A percentile compares a stretch with the other conserved stretches of the same genome.
phyloP scores from a whole-genome alignment of 495 filamentous ascomycete species.

The Lentithecium fluviatile region DNA sequence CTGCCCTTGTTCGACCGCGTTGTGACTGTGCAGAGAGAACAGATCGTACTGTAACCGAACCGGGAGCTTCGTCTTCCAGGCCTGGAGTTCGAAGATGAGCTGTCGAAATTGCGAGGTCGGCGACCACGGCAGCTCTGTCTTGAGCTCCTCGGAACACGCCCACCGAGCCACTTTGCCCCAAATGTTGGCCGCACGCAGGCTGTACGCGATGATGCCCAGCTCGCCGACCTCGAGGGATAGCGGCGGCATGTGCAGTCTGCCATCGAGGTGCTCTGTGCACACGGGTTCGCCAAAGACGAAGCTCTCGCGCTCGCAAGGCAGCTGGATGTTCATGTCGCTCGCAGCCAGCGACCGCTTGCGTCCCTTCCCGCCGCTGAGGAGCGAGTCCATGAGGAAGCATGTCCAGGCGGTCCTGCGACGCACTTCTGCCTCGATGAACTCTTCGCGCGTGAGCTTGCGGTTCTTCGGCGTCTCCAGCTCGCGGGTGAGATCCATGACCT shows the following conservation, averaged over 20 bases:
- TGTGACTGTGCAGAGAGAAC: conserved; percentile 36
- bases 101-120: conserved; percentile 30
- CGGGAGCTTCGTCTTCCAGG: conserved; percentile 31
- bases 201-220: conserved; percentile 38
- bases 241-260: conserved; percentile 21
- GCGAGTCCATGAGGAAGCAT: conserved; percentile 40
- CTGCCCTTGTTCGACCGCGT: conserved; percentile 37
- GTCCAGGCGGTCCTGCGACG: conserved; percentile 38
- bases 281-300: conserved; percentile 39
- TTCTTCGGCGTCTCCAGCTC: conserved; percentile 21
- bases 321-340: conserved; percentile 35
- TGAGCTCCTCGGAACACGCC: conserved; percentile 33
- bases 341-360: conserved; percentile 32
- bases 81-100: conserved; percentile 26
- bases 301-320: conserved; percentile 36
- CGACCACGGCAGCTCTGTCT: conserved; percentile 33
- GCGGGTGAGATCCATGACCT: conserved; percentile 36
- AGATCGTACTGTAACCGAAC: conserved; percentile 33
- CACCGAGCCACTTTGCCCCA: conserved; percentile 39
- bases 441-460: conserved; percentile 28
- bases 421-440: conserved; percentile 38
- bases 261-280: conserved; percentile 31
- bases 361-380: conserved; percentile 39
- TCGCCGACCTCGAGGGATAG: conserved; percentile 24
- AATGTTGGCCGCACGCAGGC: conserved; percentile 37